Evolutionary conservation across 2,329 filamentous ascomycete genomes (phyloP).

Genomic region (Calonectria leucothoes): DNA sequence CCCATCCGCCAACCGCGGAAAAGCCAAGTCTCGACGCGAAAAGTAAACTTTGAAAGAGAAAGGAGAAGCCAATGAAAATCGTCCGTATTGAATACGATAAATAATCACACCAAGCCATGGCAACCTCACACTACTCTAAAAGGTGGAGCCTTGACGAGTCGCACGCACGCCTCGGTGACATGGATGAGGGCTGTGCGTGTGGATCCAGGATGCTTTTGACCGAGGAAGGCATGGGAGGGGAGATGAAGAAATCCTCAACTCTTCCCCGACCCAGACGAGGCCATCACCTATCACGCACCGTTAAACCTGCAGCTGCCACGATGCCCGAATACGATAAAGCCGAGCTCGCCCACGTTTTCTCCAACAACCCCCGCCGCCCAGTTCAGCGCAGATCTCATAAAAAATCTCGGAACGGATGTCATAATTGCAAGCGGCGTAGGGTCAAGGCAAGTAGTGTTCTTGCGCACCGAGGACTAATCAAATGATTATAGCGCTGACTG

Average conservation of each 20-base stretch:
- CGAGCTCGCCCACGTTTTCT: not conserved
- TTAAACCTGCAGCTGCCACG: not conserved
- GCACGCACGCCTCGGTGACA: no score
- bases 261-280: not conserved
- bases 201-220: no score
- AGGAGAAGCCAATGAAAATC: not conserved
- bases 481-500: not conserved
- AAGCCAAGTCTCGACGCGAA: no score
- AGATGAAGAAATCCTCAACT: not conserved
- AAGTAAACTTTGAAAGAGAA: no score
- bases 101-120: not conserved
- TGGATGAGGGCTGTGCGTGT: no score
- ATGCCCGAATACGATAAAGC: not conserved
- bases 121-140: no score
- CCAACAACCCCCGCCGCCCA: slow-evolving; percentile 1
- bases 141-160: not conserved
- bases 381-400: slow-evolving; percentile 5
- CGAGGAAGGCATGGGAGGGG: no score
- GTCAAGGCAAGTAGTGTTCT: not conserved
- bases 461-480: no score
- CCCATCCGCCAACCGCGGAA: no score
- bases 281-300: not conserved
- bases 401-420: slow-evolving; percentile 16
- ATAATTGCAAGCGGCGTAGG: slow-evolving; percentile 6
- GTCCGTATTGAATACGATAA: not conserved